phyloP scores from a whole-genome alignment of 2,329 filamentous ascomycete species.

The Cladophialophora chaetospira region DNA sequence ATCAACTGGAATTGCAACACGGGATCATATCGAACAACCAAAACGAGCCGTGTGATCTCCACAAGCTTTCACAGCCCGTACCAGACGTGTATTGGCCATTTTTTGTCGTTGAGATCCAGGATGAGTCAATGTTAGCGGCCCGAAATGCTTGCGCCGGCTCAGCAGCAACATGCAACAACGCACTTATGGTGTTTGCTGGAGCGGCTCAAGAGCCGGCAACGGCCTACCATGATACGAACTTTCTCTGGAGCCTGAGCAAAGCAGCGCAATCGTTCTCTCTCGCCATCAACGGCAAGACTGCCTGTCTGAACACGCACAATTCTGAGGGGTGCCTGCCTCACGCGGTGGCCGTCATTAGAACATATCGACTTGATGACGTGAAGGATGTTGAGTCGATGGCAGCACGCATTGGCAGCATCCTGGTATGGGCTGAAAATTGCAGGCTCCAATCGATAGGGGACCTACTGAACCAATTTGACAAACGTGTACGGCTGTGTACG shows the following conservation, averaged over 20 bases:
- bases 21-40: constrained; percentile 29
- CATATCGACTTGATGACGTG: constrained; percentile 28
- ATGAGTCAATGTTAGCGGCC: constrained; percentile 27
- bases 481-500: constrained; percentile 15
- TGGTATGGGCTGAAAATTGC: constrained; percentile 30
- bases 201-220: constrained; percentile 19
- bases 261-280: constrained; percentile 31
- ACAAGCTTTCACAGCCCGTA: constrained; percentile 30
- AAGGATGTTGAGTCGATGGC: constrained; percentile 28
- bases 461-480: constrained; percentile 22
- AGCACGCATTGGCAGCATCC: constrained; percentile 25
- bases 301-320: constrained; percentile 29
- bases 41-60: constrained; percentile 30
- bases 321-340: constrained; percentile 27
- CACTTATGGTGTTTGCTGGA: constrained; percentile 29
- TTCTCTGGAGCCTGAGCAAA: constrained; percentile 26
- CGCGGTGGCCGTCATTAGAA: constrained; percentile 23
- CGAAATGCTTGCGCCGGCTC: constrained; percentile 26
- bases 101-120: constrained; percentile 29
- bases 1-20: constrained; percentile 31
- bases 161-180: constrained; percentile 32
- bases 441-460: constrained; percentile 27
- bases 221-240: constrained; percentile 13
- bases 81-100: constrained; percentile 32
- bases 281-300: constrained; percentile 28